These are phyloP conservation scores for Vitis cinerea DNA, from an alignment of 164 flowering plant genomes.

Conservation along the genomic window DNA sequence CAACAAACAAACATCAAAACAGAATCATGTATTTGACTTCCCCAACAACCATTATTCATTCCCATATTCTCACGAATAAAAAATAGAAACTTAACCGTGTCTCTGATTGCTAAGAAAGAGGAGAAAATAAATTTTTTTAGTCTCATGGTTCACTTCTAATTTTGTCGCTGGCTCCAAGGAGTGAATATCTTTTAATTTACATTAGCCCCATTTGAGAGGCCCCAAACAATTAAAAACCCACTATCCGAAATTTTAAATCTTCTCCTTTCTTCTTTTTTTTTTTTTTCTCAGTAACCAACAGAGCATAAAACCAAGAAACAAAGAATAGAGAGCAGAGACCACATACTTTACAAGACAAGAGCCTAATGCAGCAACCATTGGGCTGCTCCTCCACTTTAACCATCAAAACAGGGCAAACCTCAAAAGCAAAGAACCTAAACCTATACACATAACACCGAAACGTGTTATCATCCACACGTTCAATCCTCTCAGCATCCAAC, in stretches of 20 bases:
- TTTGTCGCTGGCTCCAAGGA: too few relatives aligned
- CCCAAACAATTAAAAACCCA: too few relatives aligned
- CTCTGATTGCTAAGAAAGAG: too few relatives aligned
- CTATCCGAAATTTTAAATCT: too few relatives aligned
- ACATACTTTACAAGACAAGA: conserved; percentile 84
- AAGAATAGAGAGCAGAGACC: background rate
- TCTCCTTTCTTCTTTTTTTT: too few relatives aligned
- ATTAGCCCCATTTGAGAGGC: too few relatives aligned
- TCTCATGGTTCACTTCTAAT: too few relatives aligned
- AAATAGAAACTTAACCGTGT: too few relatives aligned
- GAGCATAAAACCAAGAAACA: background rate
- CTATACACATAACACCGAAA: conserved; percentile 80
- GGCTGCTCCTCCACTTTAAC: conserved; percentile 78
- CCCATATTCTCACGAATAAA: too few relatives aligned
- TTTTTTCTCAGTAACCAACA: background rate
- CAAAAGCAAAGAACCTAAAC: conserved; percentile 77
- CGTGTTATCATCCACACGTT: conserved; percentile 79
- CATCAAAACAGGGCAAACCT: conserved; percentile 88
- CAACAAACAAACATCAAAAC: conserved; percentile 6
- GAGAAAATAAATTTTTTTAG: too few relatives aligned
- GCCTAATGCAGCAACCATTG: conserved; percentile 79
- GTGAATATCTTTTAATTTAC: too few relatives aligned
- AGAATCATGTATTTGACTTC: background rate
- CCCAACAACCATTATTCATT: too few relatives aligned
- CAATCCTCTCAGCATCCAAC: conserved; percentile 92